These are phyloP conservation scores for Tagetes patula DNA, from an alignment of 129 eudicot species.

Conservation along the genomic window DNA sequence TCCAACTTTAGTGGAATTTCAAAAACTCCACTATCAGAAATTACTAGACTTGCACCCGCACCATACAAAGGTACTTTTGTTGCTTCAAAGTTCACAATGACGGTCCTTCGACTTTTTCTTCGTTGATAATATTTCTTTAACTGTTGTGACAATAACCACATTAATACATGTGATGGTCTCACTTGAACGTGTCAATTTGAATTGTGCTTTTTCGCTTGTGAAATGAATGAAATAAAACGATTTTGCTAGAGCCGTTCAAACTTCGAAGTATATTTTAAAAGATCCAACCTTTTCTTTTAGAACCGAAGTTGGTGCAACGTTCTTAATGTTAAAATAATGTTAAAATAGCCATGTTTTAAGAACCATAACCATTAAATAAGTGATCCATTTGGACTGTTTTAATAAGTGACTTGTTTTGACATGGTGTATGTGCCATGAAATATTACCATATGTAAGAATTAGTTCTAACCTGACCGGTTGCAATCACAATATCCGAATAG, in stretches of 20 bases:
- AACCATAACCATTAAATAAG: background rate
- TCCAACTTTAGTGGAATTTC: conserved; percentile 68
- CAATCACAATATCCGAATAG: conserved; percentile 71
- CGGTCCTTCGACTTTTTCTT: conserved; percentile 66
- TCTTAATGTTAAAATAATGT: no score
- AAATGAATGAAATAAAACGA: background rate
- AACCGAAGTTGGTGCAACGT: no score
- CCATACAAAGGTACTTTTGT: conserved; percentile 87
- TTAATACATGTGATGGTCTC: background rate
- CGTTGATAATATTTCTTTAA: conserved; percentile 79
- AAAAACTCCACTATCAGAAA: conserved; percentile 33
- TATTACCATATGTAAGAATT: background rate
- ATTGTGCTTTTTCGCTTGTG: background rate
- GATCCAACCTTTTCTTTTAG: background rate
- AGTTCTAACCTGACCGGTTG: conserved; percentile 77
- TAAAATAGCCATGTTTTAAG: no score
- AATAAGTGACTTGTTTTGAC: background rate
- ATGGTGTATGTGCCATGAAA: background rate
- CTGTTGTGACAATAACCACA: conserved; percentile 37
- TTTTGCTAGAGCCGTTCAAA: background rate
- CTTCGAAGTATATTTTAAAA: background rate
- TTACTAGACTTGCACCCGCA: conserved; percentile 71
- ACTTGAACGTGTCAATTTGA: background rate
- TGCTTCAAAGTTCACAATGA: conserved; percentile 53
- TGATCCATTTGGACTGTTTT: background rate